Conservation (phyloP, 257 asterid genomes). For the Plectranthus barbatus region DNA sequence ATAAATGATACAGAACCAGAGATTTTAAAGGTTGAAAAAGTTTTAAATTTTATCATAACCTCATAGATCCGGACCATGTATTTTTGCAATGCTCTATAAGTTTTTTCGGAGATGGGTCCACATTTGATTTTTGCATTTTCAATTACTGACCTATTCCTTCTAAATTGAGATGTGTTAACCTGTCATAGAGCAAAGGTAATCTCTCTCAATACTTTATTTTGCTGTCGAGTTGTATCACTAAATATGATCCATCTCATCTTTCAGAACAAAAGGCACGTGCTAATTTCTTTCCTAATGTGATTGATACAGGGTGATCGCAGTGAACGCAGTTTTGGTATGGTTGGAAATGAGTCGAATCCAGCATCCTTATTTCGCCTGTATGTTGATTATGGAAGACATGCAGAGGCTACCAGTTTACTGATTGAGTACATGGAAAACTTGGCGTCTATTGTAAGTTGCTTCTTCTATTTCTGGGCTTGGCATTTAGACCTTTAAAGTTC, state of each 20-base stretch:
- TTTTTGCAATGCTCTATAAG: neutral
- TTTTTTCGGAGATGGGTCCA: no score
- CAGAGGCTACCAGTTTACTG: slow-evolving; percentile 79
- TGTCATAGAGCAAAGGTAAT: neutral
- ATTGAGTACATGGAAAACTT: slow-evolving; percentile 65
- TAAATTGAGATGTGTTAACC: no score
- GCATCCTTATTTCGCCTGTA: slow-evolving; percentile 75
- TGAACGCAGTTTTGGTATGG: slow-evolving; percentile 73
- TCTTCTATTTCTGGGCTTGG: neutral
- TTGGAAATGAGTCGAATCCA: slow-evolving; percentile 67
- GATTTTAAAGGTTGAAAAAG: neutral
- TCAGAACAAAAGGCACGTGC: neutral
- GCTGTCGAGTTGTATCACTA: no score
- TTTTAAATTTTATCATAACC: neutral
- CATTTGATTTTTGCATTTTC: no score
- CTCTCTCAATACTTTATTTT: neutral
- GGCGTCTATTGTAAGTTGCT: slow-evolving; percentile 52
- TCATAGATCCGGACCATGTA: neutral
- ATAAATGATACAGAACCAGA: neutral
- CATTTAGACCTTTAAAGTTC: slow-evolving; percentile 6
- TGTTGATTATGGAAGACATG: slow-evolving; percentile 74
- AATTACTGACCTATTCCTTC: no score
- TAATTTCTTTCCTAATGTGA: slow-evolving; percentile 7
- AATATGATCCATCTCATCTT: neutral
- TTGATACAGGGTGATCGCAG: slow-evolving; percentile 46